Evolutionary conservation across 2,329 filamentous ascomycete species (phyloP).

Genomic region (Ophiostoma ulmi): DNA sequence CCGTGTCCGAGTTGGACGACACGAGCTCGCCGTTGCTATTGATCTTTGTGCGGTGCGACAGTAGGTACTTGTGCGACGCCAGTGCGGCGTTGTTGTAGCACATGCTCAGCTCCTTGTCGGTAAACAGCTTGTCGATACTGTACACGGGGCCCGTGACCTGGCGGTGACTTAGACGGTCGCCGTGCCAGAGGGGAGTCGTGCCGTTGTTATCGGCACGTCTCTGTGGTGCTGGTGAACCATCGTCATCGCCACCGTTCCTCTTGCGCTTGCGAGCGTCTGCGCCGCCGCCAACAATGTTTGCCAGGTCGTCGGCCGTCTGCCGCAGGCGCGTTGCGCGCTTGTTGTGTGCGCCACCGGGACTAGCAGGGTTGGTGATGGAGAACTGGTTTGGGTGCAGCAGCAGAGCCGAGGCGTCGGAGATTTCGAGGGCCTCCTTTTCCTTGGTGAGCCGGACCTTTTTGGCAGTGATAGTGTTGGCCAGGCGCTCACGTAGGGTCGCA

Average conservation of each 20-base stretch:
- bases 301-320: constrained; percentile 55
- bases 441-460: constrained; percentile 61
- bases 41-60: constrained; percentile 50
- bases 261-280: constrained; percentile 56
- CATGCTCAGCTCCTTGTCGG: constrained; percentile 63
- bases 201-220: constrained; percentile 53
- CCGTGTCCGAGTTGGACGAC: constrained; percentile 50
- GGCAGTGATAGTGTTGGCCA: constrained; percentile 59
- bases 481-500: constrained; percentile 58
- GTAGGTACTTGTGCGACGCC: constrained; percentile 57
- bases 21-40: constrained; percentile 47
- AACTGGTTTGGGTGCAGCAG: constrained; percentile 65
- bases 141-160: constrained; percentile 57
- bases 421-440: constrained; percentile 64
- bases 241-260: constrained; percentile 51
- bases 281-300: constrained; percentile 44
- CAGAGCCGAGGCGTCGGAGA: constrained; percentile 60
- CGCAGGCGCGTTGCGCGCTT: constrained; percentile 60
- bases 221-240: constrained; percentile 57
- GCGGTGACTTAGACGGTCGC: constrained; percentile 51
- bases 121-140: constrained; percentile 65
- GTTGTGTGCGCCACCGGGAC: constrained; percentile 57
- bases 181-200: constrained; percentile 59
- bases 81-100: constrained; percentile 59
- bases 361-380: constrained; percentile 59